Evolutionary conservation across 345 rosid genomes (phyloP).

Genomic region (Syzygium oleosum): DNA sequence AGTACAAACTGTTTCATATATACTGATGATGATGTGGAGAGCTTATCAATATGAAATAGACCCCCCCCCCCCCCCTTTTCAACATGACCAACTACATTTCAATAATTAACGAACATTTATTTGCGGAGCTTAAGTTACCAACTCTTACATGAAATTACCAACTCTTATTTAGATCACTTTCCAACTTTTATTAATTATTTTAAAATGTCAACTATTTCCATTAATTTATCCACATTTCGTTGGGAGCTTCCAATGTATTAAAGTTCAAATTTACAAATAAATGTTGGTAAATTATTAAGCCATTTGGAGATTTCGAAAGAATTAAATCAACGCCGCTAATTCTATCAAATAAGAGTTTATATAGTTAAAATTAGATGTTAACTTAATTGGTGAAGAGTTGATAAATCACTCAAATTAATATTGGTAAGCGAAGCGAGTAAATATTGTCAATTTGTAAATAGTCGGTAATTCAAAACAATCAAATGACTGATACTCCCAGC

Average conservation of each 20-base stretch:
- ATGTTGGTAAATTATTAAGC: not conserved
- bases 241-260: not conserved
- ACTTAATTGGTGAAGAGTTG: too few species aligned
- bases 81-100: not conserved
- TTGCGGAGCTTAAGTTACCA: not conserved
- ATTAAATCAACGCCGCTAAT: not conserved
- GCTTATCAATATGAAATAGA: too few species aligned
- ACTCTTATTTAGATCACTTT: not conserved
- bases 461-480: not conserved
- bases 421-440: not conserved
- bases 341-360: not conserved
- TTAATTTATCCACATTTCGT: not conserved
- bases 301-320: not conserved
- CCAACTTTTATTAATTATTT: not conserved
- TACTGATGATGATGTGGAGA: too few species aligned
- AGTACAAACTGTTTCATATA: too few species aligned
- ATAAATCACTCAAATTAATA: not conserved
- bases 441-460: not conserved
- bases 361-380: not conserved
- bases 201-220: not conserved
- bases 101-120: too few species aligned
- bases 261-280: too few species aligned
- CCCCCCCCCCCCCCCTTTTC: too few species aligned
- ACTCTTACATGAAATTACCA: not conserved
- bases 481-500: not conserved